phyloP scores from a whole-genome alignment of 1,284 basidiomycete genomes.

The Phenoliferia sp. region DNA sequence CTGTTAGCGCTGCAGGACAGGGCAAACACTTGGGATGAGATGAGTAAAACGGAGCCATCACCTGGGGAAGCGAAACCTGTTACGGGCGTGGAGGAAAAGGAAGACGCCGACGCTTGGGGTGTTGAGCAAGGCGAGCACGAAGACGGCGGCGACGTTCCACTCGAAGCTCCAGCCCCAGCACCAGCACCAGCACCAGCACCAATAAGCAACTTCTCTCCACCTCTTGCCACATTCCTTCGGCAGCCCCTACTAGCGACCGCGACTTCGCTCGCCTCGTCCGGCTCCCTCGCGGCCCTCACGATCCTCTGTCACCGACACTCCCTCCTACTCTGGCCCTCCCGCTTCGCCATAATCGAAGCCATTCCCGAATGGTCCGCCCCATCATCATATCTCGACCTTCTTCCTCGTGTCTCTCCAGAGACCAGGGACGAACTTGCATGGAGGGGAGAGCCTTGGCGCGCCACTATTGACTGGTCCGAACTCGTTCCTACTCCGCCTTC shows the following conservation, averaged over 20 bases:
- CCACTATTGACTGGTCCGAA: constrained; percentile 17
- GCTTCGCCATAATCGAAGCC: constrained; percentile 62
- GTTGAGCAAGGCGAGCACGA: background rate
- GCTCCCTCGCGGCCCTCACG: constrained; percentile 56
- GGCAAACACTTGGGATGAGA: constrained; percentile 20
- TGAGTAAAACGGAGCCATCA: background rate
- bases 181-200: too few species aligned
- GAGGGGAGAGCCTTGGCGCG: constrained; percentile 49
- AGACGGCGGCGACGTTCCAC: constrained; percentile 20
- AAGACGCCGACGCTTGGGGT: background rate
- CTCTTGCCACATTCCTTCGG: constrained; percentile 61
- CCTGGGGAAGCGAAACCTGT: background rate
- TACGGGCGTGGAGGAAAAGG: background rate
- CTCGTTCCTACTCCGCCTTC: background rate
- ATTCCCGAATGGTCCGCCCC: constrained; percentile 70
- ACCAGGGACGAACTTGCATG: constrained; percentile 50
- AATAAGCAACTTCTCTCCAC: constrained; percentile 40
- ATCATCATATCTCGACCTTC: constrained; percentile 55
- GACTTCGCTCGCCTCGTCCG: constrained; percentile 59
- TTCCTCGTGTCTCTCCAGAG: constrained; percentile 41
- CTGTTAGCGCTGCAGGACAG: constrained; percentile 28
- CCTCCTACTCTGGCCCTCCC: constrained; percentile 59
- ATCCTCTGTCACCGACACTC: constrained; percentile 58
- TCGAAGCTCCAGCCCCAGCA: too few species aligned
- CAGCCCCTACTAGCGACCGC: constrained; percentile 58